Base-by-base conservation (phyloP, 305 asterid genomes). In the Fraxinus sp. region DNA sequence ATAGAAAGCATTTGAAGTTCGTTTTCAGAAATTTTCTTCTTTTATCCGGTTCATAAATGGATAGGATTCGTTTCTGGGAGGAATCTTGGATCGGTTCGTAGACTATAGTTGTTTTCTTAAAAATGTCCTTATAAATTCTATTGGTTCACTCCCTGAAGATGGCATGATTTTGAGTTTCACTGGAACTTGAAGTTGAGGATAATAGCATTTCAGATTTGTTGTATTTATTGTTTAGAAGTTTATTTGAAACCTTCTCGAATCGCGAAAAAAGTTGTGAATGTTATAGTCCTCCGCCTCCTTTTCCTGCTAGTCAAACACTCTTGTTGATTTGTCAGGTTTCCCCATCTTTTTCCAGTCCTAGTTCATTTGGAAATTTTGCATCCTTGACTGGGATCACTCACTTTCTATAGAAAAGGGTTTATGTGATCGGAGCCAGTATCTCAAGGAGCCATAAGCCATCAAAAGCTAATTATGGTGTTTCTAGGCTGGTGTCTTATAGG, bases 101-200 rank as follows among this genome's bases (percentile, higher is more conserved):
- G 16, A 24, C 32, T 64, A 26, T 64, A 22, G 24, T 10, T 64
- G 16, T 64, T 64, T 18, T 22, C 16, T 64, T 18, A 57, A 18
- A 18, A 57, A 7, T 57, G 68, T 18, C 68, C 68, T 7, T 57
- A 7, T 57, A 57, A 57, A 57, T 57, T 57, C 28, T 57, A 57
- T 57, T 57, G 28, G 68, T 57, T 18, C 68, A 57, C 26, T 55
- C 66, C 9, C 66, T 55, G 26, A n/a, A 62, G 66, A 62, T 64
- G 73, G 35, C 13, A 22, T 1, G 33, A 64, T 64, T 22, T 22
- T 64, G 32, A 64, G 32, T 22, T 64, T 9, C 33, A 26, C 73
- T 22, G 73, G 73, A 64, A 64, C 73, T 64, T 24, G 73, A 64
- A 32, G 73, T 64, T 24, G 73, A 64, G 73, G 73, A 64, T 64